These are phyloP conservation scores for Fusarium kyushuense DNA, from an alignment of 2,329 filamentous ascomycete species.

Conservation along the genomic window DNA sequence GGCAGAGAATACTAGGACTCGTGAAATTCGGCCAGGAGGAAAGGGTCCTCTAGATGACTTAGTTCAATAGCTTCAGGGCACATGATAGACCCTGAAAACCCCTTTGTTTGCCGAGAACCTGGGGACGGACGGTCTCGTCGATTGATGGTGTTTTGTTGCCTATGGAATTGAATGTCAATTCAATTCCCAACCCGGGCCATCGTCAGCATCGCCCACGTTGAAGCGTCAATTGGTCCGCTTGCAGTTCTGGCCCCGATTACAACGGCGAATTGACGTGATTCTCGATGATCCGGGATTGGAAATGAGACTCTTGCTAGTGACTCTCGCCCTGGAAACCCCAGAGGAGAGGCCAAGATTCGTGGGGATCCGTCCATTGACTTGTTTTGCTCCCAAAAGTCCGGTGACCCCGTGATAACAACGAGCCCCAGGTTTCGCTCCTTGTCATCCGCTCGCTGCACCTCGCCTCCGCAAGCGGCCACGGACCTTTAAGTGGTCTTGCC, in stretches of 20 bases:
- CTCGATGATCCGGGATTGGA: constrained; percentile 33
- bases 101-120: constrained; percentile 18
- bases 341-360: constrained; percentile 5
- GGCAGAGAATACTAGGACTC: constrained; percentile 21
- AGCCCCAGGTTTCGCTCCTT: constrained; percentile 42
- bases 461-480: constrained; percentile 45
- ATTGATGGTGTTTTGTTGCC: constrained; percentile 23
- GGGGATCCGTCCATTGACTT: constrained; percentile 34
- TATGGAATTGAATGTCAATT: constrained; percentile 30
- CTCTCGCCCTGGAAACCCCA: constrained; percentile 29
- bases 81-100: constrained; percentile 37
- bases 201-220: constrained; percentile 13
- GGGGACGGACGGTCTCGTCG: constrained; percentile 1
- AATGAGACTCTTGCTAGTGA: constrained; percentile 38
- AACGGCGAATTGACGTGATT: constrained; percentile 41
- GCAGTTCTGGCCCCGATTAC: constrained; percentile 25
- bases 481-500: constrained; percentile 34
- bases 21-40: constrained; percentile 24
- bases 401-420: constrained; percentile 44
- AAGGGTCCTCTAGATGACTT: constrained; percentile 26
- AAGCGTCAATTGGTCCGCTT: constrained; percentile 38
- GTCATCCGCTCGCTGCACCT: constrained; percentile 48
- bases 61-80: constrained; percentile 28
- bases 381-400: constrained; percentile 35
- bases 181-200: constrained; percentile 29